phyloP scores from a whole-genome alignment of 2,329 filamentous ascomycete genomes.

The Plectosphaerella plurivora region DNA sequence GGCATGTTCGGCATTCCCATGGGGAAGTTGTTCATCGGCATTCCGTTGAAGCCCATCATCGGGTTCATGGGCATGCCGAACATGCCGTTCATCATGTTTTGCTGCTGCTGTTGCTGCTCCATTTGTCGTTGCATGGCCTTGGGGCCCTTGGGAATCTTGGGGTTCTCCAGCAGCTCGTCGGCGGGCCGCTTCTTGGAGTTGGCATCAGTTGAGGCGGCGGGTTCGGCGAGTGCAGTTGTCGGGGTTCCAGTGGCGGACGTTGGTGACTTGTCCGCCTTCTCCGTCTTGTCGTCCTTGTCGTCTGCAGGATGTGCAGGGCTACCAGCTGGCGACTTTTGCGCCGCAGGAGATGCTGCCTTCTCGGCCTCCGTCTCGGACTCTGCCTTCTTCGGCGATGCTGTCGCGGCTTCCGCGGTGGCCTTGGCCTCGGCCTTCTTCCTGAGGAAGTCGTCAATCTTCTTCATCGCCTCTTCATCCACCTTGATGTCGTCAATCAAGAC shows the following conservation, averaged over 20 bases:
- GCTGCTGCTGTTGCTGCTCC: slow-evolving; percentile 42
- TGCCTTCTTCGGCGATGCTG: slow-evolving; percentile 22
- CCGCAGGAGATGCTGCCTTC: slow-evolving; percentile 20
- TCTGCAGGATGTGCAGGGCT: slow-evolving; percentile 5
- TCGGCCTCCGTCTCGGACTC: slow-evolving; percentile 12
- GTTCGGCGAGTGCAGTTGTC: slow-evolving; percentile 17
- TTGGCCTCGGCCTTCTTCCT: slow-evolving; percentile 46
- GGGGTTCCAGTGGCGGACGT: slow-evolving; percentile 21
- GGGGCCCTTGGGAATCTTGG: slow-evolving; percentile 60
- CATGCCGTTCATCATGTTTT: slow-evolving; percentile 39
- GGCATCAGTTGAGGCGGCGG: slow-evolving; percentile 15
- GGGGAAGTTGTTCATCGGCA: slow-evolving; percentile 24
- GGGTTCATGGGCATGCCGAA: slow-evolving; percentile 22
- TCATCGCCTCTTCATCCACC: slow-evolving; percentile 71
- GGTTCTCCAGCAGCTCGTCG: slow-evolving; percentile 64
- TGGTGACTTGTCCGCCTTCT: slow-evolving; percentile 26
- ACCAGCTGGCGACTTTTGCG: slow-evolving; percentile 21
- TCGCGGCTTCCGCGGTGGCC: slow-evolving; percentile 30
- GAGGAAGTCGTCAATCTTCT: slow-evolving; percentile 73
- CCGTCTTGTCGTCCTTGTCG: slow-evolving; percentile 5
- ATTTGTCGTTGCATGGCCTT: slow-evolving; percentile 60
- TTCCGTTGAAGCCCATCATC: slow-evolving; percentile 18
- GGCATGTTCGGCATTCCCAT: slow-evolving; percentile 24
- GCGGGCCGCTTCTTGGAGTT: slow-evolving; percentile 76
- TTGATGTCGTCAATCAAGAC: slow-evolving; percentile 90